Evolutionary conservation across 2,329 filamentous ascomycete species (phyloP).

Genomic region (Penicillium sp.): DNA sequence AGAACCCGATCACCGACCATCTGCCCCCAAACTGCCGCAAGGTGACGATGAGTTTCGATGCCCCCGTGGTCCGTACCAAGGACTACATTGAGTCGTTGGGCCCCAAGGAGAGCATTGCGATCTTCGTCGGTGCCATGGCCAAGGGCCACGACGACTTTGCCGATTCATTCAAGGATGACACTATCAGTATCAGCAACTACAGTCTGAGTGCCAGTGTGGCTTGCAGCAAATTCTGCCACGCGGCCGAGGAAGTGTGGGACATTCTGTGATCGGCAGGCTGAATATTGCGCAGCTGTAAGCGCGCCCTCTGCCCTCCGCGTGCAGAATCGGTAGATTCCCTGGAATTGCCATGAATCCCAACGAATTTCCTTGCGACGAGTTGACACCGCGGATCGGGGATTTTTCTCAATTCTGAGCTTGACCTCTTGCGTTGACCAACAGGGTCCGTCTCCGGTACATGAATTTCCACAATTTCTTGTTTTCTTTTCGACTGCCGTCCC

Average conservation of each 20-base stretch:
- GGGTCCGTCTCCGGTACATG: slow-evolving; percentile 1
- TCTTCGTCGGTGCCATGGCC: slow-evolving; percentile 98
- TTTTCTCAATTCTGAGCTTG: neutral
- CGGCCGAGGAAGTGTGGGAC: slow-evolving; percentile 93
- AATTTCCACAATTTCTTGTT: neutral
- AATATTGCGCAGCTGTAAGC: slow-evolving; percentile 12
- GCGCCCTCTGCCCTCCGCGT: slow-evolving; percentile 12
- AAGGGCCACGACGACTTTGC: slow-evolving; percentile 96
- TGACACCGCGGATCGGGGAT: slow-evolving; percentile 2
- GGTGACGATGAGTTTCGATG: slow-evolving; percentile 93
- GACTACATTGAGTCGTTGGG: slow-evolving; percentile 82
- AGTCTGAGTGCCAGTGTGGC: slow-evolving; percentile 95
- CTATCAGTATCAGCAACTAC: slow-evolving; percentile 98
- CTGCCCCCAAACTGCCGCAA: slow-evolving; percentile 96
- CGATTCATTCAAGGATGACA: slow-evolving; percentile 90
- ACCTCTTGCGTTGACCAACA: neutral
- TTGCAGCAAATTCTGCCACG: slow-evolving; percentile 99
- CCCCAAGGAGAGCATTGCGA: slow-evolving; percentile 87
- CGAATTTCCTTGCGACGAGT: slow-evolving; percentile 18
- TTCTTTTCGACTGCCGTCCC: neutral
- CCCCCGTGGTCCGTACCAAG: slow-evolving; percentile 77
- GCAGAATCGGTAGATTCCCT: slow-evolving; percentile 2
- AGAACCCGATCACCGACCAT: slow-evolving; percentile 96
- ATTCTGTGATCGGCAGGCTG: slow-evolving; percentile 63
- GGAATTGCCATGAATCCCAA: slow-evolving; percentile 14